These are phyloP conservation scores for Phaeotremella skinneri DNA, from an alignment of 768 basidiomycete species.

Conservation along the genomic window DNA sequence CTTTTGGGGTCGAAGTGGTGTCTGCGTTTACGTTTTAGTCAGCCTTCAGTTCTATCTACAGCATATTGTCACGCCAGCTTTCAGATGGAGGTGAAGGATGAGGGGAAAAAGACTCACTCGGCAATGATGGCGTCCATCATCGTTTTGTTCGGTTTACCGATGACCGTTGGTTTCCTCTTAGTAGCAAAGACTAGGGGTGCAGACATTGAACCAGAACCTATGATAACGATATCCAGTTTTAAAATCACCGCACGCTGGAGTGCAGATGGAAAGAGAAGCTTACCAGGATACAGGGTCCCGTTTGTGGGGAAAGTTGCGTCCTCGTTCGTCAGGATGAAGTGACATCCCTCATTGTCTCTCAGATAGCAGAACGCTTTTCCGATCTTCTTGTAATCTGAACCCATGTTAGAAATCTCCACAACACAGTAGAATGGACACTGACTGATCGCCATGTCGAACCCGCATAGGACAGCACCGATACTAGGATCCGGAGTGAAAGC, in stretches of 20 bases:
- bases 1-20: constrained; percentile 78
- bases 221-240: not conserved
- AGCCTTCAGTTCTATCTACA: too few species aligned
- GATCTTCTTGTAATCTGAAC: constrained; percentile 76
- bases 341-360: constrained; percentile 70
- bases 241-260: not conserved
- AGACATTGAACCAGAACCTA: constrained; percentile 68
- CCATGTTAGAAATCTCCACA: constrained; percentile 4
- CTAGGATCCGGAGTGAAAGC: constrained; percentile 61
- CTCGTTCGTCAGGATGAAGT: constrained; percentile 86
- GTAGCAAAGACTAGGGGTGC: constrained; percentile 75
- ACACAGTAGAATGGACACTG: constrained; percentile 10
- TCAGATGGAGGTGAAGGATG: too few species aligned
- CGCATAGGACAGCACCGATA: constrained; percentile 92
- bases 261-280: not conserved
- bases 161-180: constrained; percentile 67
- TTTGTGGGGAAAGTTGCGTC: constrained; percentile 83
- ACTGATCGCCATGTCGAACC: constrained; percentile 75
- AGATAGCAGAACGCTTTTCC: constrained; percentile 90
- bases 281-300: constrained; percentile 75
- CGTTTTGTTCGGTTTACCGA: constrained; percentile 84
- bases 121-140: constrained; percentile 93
- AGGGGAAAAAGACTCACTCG: constrained; percentile 55
- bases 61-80: too few species aligned
- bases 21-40: constrained; percentile 58